These are phyloP conservation scores for Daldinia vernicosa DNA, from an alignment of 495 filamentous ascomycete species.

Conservation along the genomic window DNA sequence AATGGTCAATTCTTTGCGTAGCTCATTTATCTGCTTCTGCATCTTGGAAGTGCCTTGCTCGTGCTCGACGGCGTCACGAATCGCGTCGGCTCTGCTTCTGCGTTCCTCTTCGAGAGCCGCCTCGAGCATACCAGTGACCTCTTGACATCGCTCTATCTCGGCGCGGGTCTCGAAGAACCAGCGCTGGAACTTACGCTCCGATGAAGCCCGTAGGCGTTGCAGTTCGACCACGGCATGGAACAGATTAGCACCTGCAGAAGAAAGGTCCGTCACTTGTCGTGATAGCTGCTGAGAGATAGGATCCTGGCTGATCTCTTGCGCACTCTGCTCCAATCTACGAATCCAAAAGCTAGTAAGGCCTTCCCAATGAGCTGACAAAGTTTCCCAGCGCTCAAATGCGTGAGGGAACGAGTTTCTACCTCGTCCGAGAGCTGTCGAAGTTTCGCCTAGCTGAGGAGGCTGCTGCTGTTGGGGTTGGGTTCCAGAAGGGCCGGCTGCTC, in stretches of 20 bases:
- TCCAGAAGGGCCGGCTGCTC: slow-evolving; percentile 37
- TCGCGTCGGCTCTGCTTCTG: slow-evolving; percentile 69
- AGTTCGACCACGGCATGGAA: slow-evolving; percentile 98
- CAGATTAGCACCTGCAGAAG: slow-evolving; percentile 93
- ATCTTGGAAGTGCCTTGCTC: slow-evolving; percentile 72
- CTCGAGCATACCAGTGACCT: slow-evolving; percentile 84
- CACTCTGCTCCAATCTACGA: slow-evolving; percentile 86
- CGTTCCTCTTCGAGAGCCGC: slow-evolving; percentile 76
- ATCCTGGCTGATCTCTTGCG: slow-evolving; percentile 80
- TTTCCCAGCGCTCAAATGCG: slow-evolving; percentile 97
- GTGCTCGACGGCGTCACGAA: slow-evolving; percentile 67
- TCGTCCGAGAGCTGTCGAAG: slow-evolving; percentile 46
- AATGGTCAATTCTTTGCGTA: slow-evolving; percentile 89
- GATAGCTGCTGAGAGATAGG: slow-evolving; percentile 87
- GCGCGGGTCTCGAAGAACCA: slow-evolving; percentile 97
- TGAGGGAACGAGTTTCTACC: slow-evolving; percentile 79
- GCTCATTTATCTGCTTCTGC: slow-evolving; percentile 81
- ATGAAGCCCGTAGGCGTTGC: slow-evolving; percentile 93
- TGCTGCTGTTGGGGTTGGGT: slow-evolving; percentile 27
- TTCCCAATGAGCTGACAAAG: slow-evolving; percentile 96
- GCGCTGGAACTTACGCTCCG: slow-evolving; percentile 95
- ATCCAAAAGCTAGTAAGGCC: slow-evolving; percentile 98
- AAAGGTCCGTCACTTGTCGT: slow-evolving; percentile 93
- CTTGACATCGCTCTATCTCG: slow-evolving; percentile 85
- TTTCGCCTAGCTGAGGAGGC: slow-evolving; percentile 46